Base-by-base conservation (phyloP, 176 grass and related monocot genomes). In the Phoenix dactylifera region DNA sequence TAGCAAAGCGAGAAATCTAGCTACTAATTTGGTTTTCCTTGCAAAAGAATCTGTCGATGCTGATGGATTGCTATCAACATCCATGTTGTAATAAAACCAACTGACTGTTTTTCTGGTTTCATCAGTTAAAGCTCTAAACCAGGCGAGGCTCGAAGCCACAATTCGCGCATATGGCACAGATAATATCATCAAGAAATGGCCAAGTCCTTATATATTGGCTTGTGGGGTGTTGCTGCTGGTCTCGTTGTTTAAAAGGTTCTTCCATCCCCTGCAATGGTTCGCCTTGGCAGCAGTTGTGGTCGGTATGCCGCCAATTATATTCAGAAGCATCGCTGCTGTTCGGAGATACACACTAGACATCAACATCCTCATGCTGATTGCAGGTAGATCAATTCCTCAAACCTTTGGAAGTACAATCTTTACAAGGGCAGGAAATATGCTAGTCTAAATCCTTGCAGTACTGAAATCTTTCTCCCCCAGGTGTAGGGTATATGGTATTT, bases 321-420 rank as follows among this genome's bases (percentile, higher is more conserved):
- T 58, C 25, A 61, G 79, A 65, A 89, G 85, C 66, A 15, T 84
- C 7, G 79, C 76, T 0, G 94, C 94, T 6, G 70, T 77, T 15
- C 76, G 85, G 58, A 83, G 82, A 59, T 60, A 67, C 70, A 99
- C 76, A 15, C 77, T 99, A 3, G 94, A 99, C 58, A 79, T 89
- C 76, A 99, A 99, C 74, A 99, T 93, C 76, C 82, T 99, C 70
- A 74, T 99, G 88, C 28, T 99, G 17, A 93, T 99, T 54, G 94
- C 94, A 86, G 94, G 94, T 98, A 83, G 51, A 60, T 0, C 65
- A 35, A 26, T 44, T 44, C 35, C 10, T 44, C 35, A 12, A 44
- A 44, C 7, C 10, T 44, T 44, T 44, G 10, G 35, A 44, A 44
- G 10, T 44, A 0, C 35, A 44, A 44, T 44, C 35, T 9, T 14